Base-by-base conservation (phyloP, 495 filamentous ascomycete species). In the Lasiosphaeria ovina region DNA sequence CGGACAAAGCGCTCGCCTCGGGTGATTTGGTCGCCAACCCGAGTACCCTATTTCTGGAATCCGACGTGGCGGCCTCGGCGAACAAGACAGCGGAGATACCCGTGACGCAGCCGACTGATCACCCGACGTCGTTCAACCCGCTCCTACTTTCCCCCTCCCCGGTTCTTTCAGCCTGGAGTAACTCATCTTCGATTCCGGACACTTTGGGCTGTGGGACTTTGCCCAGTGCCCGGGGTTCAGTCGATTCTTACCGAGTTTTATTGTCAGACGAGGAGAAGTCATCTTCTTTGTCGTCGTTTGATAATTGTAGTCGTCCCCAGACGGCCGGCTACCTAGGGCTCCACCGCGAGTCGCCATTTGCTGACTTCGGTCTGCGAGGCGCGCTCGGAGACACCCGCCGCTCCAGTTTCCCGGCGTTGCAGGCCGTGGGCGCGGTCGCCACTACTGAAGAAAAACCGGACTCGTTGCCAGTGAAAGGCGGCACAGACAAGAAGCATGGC, bases 321-420 rank as follows among this genome's bases (percentile, higher is more conserved):
- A 77, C 73, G 35, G 75, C 76, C 7, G 73, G 75, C 51, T 69
- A 74, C 36, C 70, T 79, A 2, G 76, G 76, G 33, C 67, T 78
- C 38, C 44, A 47, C 44, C 66, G 69, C 45, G 74, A 76, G 59
- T 62, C 67, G 40, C 66, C 66, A 32, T 65, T 69, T 47, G 63
- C 64, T 10, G 67, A 71, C 12, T 50, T 77, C 14, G 74, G 68
- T 3, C 49, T 79, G 36, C 66, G 74, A 34, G 60, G 70, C 3
- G 70, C 73, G 16, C 62, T 77, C n/a, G 65, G 64, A 3, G 59
- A 61, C 35, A 48, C 63, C 33, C 64, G 66, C 2, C 62, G 68
- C 0, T 51, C 59, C 31, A 67, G 68, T 33, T 48, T 69, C 31
- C 68, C 68, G 11, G 45, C 62, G 52, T 55, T 71, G 36, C 51